Conservation (phyloP, 306 rosid species). For the Pyrus betulifolia region DNA sequence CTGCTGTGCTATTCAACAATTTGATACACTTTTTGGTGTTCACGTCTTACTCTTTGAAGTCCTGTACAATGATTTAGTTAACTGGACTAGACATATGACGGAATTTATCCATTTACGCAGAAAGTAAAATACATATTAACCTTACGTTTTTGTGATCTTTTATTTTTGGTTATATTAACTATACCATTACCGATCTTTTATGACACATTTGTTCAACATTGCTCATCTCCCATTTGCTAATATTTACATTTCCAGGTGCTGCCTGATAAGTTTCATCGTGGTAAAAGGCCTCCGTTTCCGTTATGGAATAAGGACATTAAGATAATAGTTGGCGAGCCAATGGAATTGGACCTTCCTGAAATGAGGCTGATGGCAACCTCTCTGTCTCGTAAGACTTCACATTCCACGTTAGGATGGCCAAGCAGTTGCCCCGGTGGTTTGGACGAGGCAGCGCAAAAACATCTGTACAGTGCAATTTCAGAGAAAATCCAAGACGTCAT, state of each 20-base stretch:
- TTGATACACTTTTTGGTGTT: neutral
- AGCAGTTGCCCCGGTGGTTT: conserved; percentile 31
- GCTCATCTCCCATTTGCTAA: conserved; percentile 14
- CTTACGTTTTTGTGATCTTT: neutral
- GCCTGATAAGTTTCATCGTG: conserved; percentile 69
- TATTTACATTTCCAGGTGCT: conserved; percentile 52
- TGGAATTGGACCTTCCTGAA: conserved; percentile 56
- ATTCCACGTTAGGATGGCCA: conserved; percentile 61
- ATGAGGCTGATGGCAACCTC: conserved; percentile 60
- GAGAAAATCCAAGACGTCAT: conserved; percentile 53
- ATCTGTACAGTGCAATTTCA: conserved; percentile 56
- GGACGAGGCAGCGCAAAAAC: conserved; percentile 78
- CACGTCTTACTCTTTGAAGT: neutral
- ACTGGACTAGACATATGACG: neutral
- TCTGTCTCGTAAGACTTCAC: conserved; percentile 29
- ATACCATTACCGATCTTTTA: neutral
- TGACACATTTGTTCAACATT: conserved; percentile 17
- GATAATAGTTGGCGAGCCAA: conserved; percentile 73
- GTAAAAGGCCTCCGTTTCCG: conserved; percentile 76
- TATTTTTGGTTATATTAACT: neutral
- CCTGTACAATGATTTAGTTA: neutral
- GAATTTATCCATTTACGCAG: neutral
- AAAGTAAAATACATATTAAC: neutral
- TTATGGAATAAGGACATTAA: conserved; percentile 58
- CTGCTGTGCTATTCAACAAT: neutral